These are phyloP conservation scores for Daldinia sp. DNA, from an alignment of 2,329 filamentous ascomycete genomes.

Conservation along the genomic window DNA sequence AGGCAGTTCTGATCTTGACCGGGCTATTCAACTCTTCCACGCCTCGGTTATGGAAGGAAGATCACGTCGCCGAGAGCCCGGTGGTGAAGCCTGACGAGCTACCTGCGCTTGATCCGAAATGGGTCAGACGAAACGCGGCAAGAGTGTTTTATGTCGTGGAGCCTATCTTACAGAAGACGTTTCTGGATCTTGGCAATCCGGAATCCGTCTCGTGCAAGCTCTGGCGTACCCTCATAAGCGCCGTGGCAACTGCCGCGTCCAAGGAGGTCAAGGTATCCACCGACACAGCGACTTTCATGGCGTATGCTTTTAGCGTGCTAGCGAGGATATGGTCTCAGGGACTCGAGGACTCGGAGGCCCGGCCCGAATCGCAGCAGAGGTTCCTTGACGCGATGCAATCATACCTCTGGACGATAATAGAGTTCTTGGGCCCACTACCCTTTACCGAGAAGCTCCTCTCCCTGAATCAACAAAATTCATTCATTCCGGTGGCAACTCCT, in stretches of 20 bases:
- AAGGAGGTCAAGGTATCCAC: slow-evolving; percentile 92
- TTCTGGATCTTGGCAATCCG: slow-evolving; percentile 71
- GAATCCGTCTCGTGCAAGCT: slow-evolving; percentile 66
- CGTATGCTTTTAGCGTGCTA: slow-evolving; percentile 76
- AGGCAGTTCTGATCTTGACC: slow-evolving; percentile 77
- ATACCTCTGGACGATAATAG: slow-evolving; percentile 63
- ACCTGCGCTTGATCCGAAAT: slow-evolving; percentile 85
- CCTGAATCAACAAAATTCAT: slow-evolving; percentile 65
- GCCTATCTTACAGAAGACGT: slow-evolving; percentile 70
- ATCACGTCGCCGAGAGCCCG: slow-evolving; percentile 72
- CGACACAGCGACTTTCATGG: slow-evolving; percentile 85
- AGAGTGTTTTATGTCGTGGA: slow-evolving; percentile 73
- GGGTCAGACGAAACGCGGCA: slow-evolving; percentile 79
- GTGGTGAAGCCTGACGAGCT: slow-evolving; percentile 77
- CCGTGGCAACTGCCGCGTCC: slow-evolving; percentile 74
- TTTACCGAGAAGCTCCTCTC: slow-evolving; percentile 72
- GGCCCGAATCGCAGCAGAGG: slow-evolving; percentile 61
- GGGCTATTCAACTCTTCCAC: slow-evolving; percentile 74
- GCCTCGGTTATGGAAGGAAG: slow-evolving; percentile 77
- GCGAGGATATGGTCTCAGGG: slow-evolving; percentile 75
- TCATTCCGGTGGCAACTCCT: slow-evolving; percentile 74
- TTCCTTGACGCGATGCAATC: slow-evolving; percentile 68
- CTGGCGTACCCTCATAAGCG: slow-evolving; percentile 72
- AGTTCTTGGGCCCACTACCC: slow-evolving; percentile 67
- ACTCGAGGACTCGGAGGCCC: slow-evolving; percentile 65